A percentile compares a stretch with the other conserved stretches of the same genome.
Evolutionary conservation across 768 basidiomycete species (phyloP).

Genomic region (Russula lepida): DNA sequence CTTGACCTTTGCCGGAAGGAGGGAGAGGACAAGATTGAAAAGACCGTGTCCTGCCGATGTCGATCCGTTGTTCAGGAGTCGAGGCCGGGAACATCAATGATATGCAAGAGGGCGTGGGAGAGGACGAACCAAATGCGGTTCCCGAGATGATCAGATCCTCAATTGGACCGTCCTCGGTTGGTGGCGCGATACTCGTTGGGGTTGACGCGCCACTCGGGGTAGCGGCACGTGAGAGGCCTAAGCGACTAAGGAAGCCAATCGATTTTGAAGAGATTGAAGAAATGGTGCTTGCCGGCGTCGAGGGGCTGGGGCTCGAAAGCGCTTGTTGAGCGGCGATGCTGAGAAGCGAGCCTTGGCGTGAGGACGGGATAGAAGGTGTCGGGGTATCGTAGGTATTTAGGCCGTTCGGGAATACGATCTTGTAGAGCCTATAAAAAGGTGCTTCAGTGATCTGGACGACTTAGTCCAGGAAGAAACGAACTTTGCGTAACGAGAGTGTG

Average conservation of each 20-base stretch:
- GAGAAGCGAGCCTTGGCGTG: constrained; percentile 30
- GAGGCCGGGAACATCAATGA: not conserved
- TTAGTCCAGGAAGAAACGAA: constrained; percentile 25
- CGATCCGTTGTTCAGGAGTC: not conserved
- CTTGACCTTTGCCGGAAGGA: constrained; percentile 66
- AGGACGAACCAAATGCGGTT: constrained; percentile 58
- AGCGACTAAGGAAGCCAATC: constrained; percentile 26
- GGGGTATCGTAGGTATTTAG: constrained; percentile 39
- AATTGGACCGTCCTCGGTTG: constrained; percentile 41
- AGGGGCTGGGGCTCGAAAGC: constrained; percentile 20
- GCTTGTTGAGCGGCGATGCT: constrained; percentile 4
- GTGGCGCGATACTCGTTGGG: not conserved
- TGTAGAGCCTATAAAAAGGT: constrained; percentile 42
- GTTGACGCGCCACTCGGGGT: constrained; percentile 17
- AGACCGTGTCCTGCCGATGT: constrained; percentile 31
- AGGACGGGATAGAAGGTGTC: constrained; percentile 29
- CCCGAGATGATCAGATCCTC: constrained; percentile 71
- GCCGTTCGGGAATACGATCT: constrained; percentile 56
- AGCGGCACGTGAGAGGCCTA: constrained; percentile 23
- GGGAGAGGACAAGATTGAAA: constrained; percentile 73
- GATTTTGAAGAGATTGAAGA: constrained; percentile 9
- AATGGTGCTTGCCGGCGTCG: constrained; percentile 15
- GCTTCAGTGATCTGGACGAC: not conserved
- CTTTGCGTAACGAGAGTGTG: constrained; percentile 71
- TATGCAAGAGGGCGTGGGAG: not conserved